phyloP scores from a whole-genome alignment of 2,329 filamentous ascomycete species.

The Leptographium lundbergii region DNA sequence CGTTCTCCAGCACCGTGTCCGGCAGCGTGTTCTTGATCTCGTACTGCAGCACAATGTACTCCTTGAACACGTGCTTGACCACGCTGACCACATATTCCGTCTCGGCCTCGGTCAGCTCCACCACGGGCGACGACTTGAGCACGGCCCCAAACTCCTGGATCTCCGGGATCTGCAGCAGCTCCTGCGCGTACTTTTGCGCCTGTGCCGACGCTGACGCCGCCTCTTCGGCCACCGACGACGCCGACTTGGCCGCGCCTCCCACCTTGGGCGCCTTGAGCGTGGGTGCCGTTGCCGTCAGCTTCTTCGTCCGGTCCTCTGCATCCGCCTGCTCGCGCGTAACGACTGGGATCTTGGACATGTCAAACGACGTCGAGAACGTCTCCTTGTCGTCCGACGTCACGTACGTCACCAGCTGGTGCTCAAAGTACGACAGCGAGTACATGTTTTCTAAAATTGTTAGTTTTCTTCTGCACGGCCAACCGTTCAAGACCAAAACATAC shows the following conservation, averaged over 20 bases:
- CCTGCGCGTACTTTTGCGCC: slow-evolving; percentile 79
- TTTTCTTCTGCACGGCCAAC: not conserved
- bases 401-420: slow-evolving; percentile 96
- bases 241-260: slow-evolving; percentile 54
- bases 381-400: slow-evolving; percentile 85
- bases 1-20: slow-evolving; percentile 80
- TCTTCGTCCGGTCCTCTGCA: slow-evolving; percentile 92
- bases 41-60: slow-evolving; percentile 90
- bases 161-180: slow-evolving; percentile 80
- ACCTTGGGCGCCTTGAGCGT: slow-evolving; percentile 87
- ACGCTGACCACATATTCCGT: slow-evolving; percentile 93
- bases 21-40: slow-evolving; percentile 96
- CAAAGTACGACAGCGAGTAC: slow-evolving; percentile 88
- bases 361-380: slow-evolving; percentile 76
- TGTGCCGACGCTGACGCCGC: slow-evolving; percentile 65
- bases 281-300: slow-evolving; percentile 82
- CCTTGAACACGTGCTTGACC: slow-evolving; percentile 96
- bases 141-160: slow-evolving; percentile 80
- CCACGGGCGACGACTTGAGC: slow-evolving; percentile 75
- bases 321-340: slow-evolving; percentile 94
- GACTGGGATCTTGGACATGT: slow-evolving; percentile 79
- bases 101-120: slow-evolving; percentile 92
- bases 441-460: slow-evolving; percentile 56
- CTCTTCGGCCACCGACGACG: slow-evolving; percentile 53
- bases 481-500: slow-evolving; percentile 41